A percentile compares a stretch with the other conserved stretches of the same genome.
These are phyloP conservation scores for Tetracladium maxilliforme DNA, from an alignment of 2,329 filamentous ascomycete genomes.

Conservation along the genomic window DNA sequence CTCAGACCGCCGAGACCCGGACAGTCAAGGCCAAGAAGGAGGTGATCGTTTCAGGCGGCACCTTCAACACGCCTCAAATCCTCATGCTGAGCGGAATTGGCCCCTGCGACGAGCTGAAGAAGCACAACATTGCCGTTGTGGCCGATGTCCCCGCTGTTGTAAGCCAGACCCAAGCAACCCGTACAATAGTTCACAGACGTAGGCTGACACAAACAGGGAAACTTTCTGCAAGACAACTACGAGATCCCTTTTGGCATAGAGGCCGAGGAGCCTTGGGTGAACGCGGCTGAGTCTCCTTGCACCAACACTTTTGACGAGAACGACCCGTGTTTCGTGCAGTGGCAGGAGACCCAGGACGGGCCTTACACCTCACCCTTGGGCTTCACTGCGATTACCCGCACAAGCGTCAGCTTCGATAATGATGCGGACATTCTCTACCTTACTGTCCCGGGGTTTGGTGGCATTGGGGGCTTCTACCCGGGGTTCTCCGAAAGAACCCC, in stretches of 20 bases:
- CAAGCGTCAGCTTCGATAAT: conserved; percentile 45
- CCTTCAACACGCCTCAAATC: background rate
- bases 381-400: conserved; percentile 40
- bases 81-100: background rate
- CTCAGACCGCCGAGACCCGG: too few species aligned
- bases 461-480: conserved; percentile 26
- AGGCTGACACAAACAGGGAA: conserved; percentile 22
- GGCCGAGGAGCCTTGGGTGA: conserved; percentile 19
- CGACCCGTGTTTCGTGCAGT: conserved; percentile 26
- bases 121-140: conserved; percentile 9
- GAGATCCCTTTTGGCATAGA: conserved; percentile 16
- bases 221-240: conserved; percentile 14
- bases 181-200: conserved; percentile 19
- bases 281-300: conserved; percentile 37
- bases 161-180: conserved; percentile 18
- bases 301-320: conserved; percentile 34
- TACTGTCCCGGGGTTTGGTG: conserved; percentile 30
- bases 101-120: conserved; percentile 11
- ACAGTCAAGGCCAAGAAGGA: conserved; percentile 27
- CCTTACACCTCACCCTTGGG: conserved; percentile 35
- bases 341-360: conserved; percentile 18
- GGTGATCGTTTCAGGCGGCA: conserved; percentile 12
- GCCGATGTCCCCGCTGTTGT: conserved; percentile 9
- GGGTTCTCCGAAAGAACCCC: conserved; percentile 22
- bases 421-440: conserved; percentile 34